Evolutionary conservation across 305 asterid genomes (phyloP).

Genomic region (Lippia alba): DNA sequence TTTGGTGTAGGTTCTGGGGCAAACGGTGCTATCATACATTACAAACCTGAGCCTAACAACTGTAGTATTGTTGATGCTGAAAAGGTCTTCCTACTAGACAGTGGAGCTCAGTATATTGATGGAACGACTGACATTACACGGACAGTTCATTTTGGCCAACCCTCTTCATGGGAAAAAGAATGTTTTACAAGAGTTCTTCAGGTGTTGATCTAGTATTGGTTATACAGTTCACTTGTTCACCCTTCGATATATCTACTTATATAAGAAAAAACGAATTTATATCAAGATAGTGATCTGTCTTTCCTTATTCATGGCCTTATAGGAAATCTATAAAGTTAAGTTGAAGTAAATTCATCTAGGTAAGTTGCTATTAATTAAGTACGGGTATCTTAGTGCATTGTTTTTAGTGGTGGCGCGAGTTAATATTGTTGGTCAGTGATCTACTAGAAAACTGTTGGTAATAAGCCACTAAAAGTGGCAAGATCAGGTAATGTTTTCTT

Average conservation of each 20-base stretch:
- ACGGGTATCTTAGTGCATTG: too few relatives aligned
- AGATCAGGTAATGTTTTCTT: too few relatives aligned
- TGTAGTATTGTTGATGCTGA: slow-evolving; percentile 78
- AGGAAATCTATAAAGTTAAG: not conserved
- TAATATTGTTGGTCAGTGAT: too few relatives aligned
- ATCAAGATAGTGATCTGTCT: slow-evolving; percentile 15
- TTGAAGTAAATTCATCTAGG: not conserved
- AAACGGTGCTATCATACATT: slow-evolving; percentile 96
- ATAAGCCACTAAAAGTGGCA: too few relatives aligned
- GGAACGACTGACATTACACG: slow-evolving; percentile 97
- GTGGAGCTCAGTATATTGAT: slow-evolving; percentile 96
- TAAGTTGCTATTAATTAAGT: not conserved
- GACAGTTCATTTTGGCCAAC: slow-evolving; percentile 93
- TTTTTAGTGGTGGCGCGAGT: too few relatives aligned
- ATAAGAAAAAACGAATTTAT: not conserved
- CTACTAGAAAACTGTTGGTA: too few relatives aligned
- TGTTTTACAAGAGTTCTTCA: slow-evolving; percentile 95
- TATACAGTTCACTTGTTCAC: slow-evolving; percentile 9
- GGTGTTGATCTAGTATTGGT: slow-evolving; percentile 49
- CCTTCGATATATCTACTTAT: not conserved
- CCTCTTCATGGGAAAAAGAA: slow-evolving; percentile 85
- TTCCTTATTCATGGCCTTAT: not conserved
- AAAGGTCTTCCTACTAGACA: slow-evolving; percentile 88
- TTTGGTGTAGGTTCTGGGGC: slow-evolving; percentile 83
- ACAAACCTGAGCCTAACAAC: slow-evolving; percentile 78